Base-by-base conservation (phyloP, 106 monocot genomes). In the Apostasia shenzhenica region DNA sequence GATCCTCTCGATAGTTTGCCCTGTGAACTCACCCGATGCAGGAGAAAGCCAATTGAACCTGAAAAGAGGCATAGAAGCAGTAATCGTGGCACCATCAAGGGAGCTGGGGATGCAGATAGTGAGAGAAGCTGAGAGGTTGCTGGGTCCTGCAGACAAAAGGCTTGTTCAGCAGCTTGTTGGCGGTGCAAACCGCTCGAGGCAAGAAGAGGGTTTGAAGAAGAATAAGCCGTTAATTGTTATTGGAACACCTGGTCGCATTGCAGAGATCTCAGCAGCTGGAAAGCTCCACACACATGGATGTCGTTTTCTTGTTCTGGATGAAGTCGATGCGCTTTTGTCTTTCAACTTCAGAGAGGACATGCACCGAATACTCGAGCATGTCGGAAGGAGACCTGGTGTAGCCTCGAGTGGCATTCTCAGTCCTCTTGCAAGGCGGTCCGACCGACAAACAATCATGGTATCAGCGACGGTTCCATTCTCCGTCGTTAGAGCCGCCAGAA, bases 61-160 rank as follows among this genome's bases (percentile, higher is more conserved):
- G 63, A 92, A 85, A 68, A 69, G 67, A 57, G 79, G 89, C 55
- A 81, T 99, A 54, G 83, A 90, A 61, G 99, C 99, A 9, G 90
- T 99, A 2, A 85, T 99, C 58, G 81, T 99, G 63, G 99, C 93
- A 41, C 99, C 99, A 59, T 99, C 99, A 3, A 81, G 99, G 48
- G 99, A 99, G 67, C 70, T 99, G 66, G 99, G 84, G 1, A 99
- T 99, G 99, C 99, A 93, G 71, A 99, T 99, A 62, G 87, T 99
- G 59, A 82, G 99, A 71, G 90, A 93, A 64, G 81, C 79, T 41
- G 97, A 99, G 77, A 84, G 74, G 57, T 52, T 99, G 6, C 74
- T 99, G 55, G 92, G 92, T 60, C 85, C 90, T 52, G 67, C 52
- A 48, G 57, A 85, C 54, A 93, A 78, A 54, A 90, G 75, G 74